Base-by-base conservation (phyloP, 2,329 filamentous ascomycete genomes). In the Penicillium sp. region DNA sequence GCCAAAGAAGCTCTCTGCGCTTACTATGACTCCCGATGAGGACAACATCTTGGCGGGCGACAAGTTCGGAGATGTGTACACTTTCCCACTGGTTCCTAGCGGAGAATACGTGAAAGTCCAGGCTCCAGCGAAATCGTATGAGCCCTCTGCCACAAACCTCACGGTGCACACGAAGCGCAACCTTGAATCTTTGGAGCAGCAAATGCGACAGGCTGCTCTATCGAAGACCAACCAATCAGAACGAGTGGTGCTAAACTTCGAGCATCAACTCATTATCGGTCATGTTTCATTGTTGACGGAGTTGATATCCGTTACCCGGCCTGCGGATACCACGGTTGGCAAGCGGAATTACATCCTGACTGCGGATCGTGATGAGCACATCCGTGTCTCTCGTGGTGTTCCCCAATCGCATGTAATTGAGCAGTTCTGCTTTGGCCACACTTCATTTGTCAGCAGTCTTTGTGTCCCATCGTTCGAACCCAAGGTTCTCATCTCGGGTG, bases 1-100 rank as follows among this genome's bases (percentile, higher is more conserved):
- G 89, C 90, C 92, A 38, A 97, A 97, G 78, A 86, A 92, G 35
- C 91, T 92, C 13, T 93, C 88, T 69, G 86, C 89, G 35, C 79
- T 97, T 56, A 78, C 82, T 50, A 75, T 97, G 50, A 85, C 88
- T 8, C 78, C 84, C 38, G 87, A 92, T 69, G 81, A 85, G 59
- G 80, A 81, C 42, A 89, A 86, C 9, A 90, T 99, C 60, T 76
- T 97, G 56, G 86, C 85, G 59, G 93, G 86, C 50, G 94, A 99
- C 79, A 99, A 99, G 74, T 97, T 97, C 69, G 94, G 94, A 62
- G 94, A 99, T 72, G 93, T 97, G 58, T 97, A 96, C 75, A 84
- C 89, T 11, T 76, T 99, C 8, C 93, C 94, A 14, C 79, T 97
- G 3, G 72, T 91, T 43, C 74, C 72, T 7, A 69, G 66, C 29